Evolutionary conservation across 192 early-diverging fungal species (phyloP), one percentile per base, ranked within the genome.

Genomic region (Linnemannia hyalina): DNA sequence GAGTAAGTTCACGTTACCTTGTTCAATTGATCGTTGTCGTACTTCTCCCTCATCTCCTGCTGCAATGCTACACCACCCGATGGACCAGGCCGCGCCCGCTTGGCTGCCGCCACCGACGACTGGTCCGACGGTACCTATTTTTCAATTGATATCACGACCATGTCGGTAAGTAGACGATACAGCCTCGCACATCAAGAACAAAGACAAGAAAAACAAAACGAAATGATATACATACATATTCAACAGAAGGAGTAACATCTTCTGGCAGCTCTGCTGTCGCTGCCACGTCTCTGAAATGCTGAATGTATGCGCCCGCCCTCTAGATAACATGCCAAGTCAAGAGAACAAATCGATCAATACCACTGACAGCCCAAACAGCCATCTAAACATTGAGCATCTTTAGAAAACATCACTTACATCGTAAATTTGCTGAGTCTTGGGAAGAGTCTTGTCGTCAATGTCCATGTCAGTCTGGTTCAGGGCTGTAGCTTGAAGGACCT

Each of bases 381-480:
- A 20, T 44, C 23, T 73, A 18, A 44, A 52, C 10, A 1, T 23
- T 23, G 7, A 22, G 29, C 20, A 32, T 2, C 29, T 15, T 10
- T 38, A 40, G 60, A 20, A 70, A 26, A 41, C 9, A 26, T 3
- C 38, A 40, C 75, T 44, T 82, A 81, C 85, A 18, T 22, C 38
- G 42, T 79, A 63, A 65, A 88, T 89, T 47, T 85, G 78, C 57
- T 85, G 72, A 3, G 87, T 88, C 77, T 88, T 80, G 44, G 77
- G 82, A 16, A 82, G 52, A 0, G 87, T 80, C 47, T 90, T 82
- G 77, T 90, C 80, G 13, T 88, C 88, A 74, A 90, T 81, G 16
- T 88, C 88, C 47, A 80, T 81, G n/a, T 86, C 84, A 22, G n/a
- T 75, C n/a, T 81, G 88, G 55, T 83, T 81, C 5, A 88, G 75